Percentiles rank a stretch among this genome's conserved stretches.
Evolutionary conservation across 1,284 basidiomycete species (phyloP).

Genomic region (Apiotrichum sp.): DNA sequence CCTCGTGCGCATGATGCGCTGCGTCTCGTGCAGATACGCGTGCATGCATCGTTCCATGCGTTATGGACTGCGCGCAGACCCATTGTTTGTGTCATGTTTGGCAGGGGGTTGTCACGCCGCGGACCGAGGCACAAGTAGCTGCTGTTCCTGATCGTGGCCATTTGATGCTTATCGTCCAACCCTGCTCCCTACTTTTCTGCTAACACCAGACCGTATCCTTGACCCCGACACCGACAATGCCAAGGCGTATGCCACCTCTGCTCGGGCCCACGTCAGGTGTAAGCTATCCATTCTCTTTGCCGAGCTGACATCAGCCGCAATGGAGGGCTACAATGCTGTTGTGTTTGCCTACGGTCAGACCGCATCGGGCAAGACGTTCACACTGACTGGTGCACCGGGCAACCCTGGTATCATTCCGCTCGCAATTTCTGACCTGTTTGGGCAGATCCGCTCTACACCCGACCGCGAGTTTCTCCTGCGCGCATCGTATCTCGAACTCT

Average conservation of each 20-base stretch:
- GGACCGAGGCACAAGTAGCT: too few species aligned
- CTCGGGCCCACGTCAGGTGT: slow-evolving; percentile 71
- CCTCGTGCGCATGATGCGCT: too few species aligned
- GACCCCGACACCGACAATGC: slow-evolving; percentile 64
- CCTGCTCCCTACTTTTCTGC: slow-evolving; percentile 53
- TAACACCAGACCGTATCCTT: slow-evolving; percentile 33
- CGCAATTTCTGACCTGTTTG: slow-evolving; percentile 60
- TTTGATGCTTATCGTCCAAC: background rate
- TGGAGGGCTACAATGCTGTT: slow-evolving; percentile 95
- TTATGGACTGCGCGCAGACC: too few species aligned
- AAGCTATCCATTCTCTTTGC: slow-evolving; percentile 5
- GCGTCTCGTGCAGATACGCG: too few species aligned
- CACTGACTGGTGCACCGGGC: slow-evolving; percentile 69
- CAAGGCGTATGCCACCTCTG: slow-evolving; percentile 74
- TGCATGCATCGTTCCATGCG: too few species aligned
- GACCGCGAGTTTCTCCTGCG: slow-evolving; percentile 82
- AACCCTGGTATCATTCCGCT: slow-evolving; percentile 93
- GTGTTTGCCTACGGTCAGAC: slow-evolving; percentile 80
- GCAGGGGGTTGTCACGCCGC: too few species aligned
- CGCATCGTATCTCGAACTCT: slow-evolving; percentile 92
- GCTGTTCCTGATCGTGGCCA: too few species aligned
- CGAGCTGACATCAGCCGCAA: slow-evolving; percentile 57
- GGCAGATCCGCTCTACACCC: slow-evolving; percentile 46
- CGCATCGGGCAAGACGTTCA: slow-evolving; percentile 81
- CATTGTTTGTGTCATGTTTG: too few species aligned